Evolutionary conservation across 2,329 filamentous ascomycete genomes (phyloP), one percentile per base, ranked within the genome.

Genomic region (Trichoderma sp.): DNA sequence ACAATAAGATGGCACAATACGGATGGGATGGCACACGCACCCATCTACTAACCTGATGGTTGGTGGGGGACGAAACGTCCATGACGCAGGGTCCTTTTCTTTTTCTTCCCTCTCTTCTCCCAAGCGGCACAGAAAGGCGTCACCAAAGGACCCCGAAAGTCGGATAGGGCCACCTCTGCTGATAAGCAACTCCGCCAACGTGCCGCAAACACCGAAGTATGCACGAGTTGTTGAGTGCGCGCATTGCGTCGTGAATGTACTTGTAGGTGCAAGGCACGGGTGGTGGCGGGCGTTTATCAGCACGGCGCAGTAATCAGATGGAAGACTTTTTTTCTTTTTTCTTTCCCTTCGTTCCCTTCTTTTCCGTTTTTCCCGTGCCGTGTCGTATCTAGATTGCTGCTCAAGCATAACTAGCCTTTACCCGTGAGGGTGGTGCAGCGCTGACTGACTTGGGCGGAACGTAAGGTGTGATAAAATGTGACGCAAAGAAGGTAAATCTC

Each of bases 141-240:
- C 59, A 63, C 31, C 31, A 65, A 24, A 65, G 24, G 33, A 24
- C 24, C 37, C 35, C 27, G 47, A 29, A 47, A 21, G 14, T 66
- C 55, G 55, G 63, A 66, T 57, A 33, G 63, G 52, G 57, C 55
- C 63, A 40, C 63, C 40, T 65, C 7, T 58, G 53, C 37, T 37
- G 63, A 43, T 29, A 67, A 33, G 53, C 53, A 66, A 27, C 55
- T 59, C 63, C 55, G 63, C 63, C 63, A 43, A 37, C 58, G 63
- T 55, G 63, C 63, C 63, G 63, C 53, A 40, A 59, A 59, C 63
- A 16, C 63, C 63, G 63, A 67, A 52, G n/a, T 52, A 67, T 59
- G 55, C 53, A 59, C 63, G 55, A 67, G 40, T 56, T 55, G n/a
- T 14, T 27, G 13, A 43, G 13, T 58, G 63, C 53, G 63, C 27